These are phyloP conservation scores for Toxicodendron radicans DNA, from an alignment of 345 rosid species.

Conservation along the genomic window DNA sequence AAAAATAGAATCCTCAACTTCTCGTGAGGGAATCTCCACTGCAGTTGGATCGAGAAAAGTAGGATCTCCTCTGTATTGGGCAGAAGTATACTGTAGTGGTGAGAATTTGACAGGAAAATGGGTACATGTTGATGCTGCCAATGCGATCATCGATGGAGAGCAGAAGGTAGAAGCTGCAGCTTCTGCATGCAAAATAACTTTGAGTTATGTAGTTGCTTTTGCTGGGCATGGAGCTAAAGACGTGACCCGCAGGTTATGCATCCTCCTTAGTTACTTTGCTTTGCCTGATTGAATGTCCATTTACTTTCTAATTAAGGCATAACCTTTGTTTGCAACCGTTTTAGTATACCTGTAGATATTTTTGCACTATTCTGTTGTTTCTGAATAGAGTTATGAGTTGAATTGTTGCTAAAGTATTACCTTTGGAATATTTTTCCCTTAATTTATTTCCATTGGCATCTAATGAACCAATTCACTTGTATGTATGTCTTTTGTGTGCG, in stretches of 20 bases:
- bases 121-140: slow-evolving; percentile 88
- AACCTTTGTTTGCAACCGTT: not conserved
- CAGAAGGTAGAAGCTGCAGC: slow-evolving; percentile 79
- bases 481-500: too few species aligned
- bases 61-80: slow-evolving; percentile 87
- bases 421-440: not conserved
- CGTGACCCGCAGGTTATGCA: slow-evolving; percentile 89
- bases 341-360: not conserved
- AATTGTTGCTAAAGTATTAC: not conserved
- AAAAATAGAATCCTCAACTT: slow-evolving; percentile 35
- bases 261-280: not conserved
- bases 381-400: not conserved
- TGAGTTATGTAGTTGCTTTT: slow-evolving; percentile 91
- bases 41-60: slow-evolving; percentile 87
- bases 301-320: not conserved
- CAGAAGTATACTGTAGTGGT: slow-evolving; percentile 82
- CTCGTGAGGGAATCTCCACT: slow-evolving; percentile 63
- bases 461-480: not conserved
- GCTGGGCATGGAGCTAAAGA: slow-evolving; percentile 93
- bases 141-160: slow-evolving; percentile 73
- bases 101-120: slow-evolving; percentile 87
- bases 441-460: not conserved
- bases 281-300: slow-evolving; percentile 3
- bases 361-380: not conserved
- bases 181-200: slow-evolving; percentile 67